Conservation (phyloP, 441 rosid genomes). For the Erodium moschatum region DNA sequence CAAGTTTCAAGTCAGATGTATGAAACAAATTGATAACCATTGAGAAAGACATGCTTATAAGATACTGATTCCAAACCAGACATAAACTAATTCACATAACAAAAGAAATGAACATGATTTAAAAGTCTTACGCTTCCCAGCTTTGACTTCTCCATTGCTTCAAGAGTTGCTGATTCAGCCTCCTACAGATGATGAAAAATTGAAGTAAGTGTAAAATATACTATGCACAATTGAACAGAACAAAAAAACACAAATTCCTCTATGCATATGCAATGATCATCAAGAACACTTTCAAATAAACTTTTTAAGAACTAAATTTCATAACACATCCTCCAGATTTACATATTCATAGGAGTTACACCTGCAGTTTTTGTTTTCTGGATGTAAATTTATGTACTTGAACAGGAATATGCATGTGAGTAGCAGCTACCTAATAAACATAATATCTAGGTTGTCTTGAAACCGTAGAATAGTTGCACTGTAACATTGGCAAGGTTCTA, state of each 20-base stretch:
- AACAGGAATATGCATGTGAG: not conserved
- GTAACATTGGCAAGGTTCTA: not conserved
- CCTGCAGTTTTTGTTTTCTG: constrained; percentile 2
- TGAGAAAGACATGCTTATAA: not conserved
- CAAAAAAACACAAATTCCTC: not conserved
- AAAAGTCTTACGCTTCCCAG: constrained; percentile 61
- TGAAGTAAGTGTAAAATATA: constrained; percentile 15
- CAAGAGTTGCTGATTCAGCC: constrained; percentile 83
- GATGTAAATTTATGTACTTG: not conserved
- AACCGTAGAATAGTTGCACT: not conserved
- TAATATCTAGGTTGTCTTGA: not conserved
- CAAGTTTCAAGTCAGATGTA: not conserved
- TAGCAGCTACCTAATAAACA: not conserved
- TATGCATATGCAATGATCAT: constrained; percentile 1
- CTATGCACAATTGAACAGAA: constrained; percentile 4
- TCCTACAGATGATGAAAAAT: constrained; percentile 43
- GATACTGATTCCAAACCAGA: not conserved
- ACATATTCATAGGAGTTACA: not conserved
- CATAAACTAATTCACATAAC: not conserved
- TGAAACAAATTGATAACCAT: constrained; percentile 1
- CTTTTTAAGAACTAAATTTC: not conserved
- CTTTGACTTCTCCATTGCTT: constrained; percentile 75
- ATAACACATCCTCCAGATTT: not conserved
- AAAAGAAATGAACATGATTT: constrained; percentile 19
- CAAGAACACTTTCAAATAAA: not conserved